These are phyloP conservation scores for Stentor roeselii DNA, from an alignment of 73 alveolate species.

Conservation along the genomic window DNA sequence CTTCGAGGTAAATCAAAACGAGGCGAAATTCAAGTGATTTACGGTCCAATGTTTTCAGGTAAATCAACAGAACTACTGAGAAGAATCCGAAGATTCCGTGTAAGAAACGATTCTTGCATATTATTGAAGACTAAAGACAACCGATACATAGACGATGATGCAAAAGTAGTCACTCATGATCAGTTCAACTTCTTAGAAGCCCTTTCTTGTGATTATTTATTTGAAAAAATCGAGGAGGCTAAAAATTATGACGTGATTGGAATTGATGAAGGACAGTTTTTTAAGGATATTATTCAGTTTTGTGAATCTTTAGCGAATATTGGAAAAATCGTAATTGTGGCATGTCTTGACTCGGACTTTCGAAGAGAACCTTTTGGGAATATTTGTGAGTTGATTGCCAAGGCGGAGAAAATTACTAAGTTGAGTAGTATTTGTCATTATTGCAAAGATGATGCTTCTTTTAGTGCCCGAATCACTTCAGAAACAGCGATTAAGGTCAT, in stretches of 20 bases:
- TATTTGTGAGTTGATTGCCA: slow-evolving; percentile 75
- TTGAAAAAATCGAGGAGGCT: slow-evolving; percentile 56
- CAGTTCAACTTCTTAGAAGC: slow-evolving; percentile 53
- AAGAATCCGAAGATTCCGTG: slow-evolving; percentile 58
- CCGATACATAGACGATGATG: slow-evolving; percentile 71
- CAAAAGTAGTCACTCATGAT: slow-evolving; percentile 79
- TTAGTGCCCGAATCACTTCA: slow-evolving; percentile 75
- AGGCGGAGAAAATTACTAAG: slow-evolving; percentile 85
- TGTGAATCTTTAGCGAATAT: slow-evolving; percentile 77
- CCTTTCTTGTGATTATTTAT: slow-evolving; percentile 39
- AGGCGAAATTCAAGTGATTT: slow-evolving; percentile 79
- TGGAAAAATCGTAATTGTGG: slow-evolving; percentile 86
- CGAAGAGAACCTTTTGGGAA: slow-evolving; percentile 82
- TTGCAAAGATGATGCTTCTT: slow-evolving; percentile 78
- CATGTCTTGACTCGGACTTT: slow-evolving; percentile 92
- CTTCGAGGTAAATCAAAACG: background rate
- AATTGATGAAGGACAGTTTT: slow-evolving; percentile 98
- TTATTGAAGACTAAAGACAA: slow-evolving; percentile 67
- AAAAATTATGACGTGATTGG: slow-evolving; percentile 90
- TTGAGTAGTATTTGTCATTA: slow-evolving; percentile 82
- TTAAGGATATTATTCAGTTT: slow-evolving; percentile 79
- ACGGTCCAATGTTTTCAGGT: slow-evolving; percentile 95
- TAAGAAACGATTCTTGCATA: slow-evolving; percentile 62
- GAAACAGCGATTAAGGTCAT: slow-evolving; percentile 70
- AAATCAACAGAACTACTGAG: slow-evolving; percentile 84